A percentile compares a stretch with the other conserved stretches of the same genome.
Conservation (phyloP, 345 rosid genomes). For the Gossypium herbaceum region DNA sequence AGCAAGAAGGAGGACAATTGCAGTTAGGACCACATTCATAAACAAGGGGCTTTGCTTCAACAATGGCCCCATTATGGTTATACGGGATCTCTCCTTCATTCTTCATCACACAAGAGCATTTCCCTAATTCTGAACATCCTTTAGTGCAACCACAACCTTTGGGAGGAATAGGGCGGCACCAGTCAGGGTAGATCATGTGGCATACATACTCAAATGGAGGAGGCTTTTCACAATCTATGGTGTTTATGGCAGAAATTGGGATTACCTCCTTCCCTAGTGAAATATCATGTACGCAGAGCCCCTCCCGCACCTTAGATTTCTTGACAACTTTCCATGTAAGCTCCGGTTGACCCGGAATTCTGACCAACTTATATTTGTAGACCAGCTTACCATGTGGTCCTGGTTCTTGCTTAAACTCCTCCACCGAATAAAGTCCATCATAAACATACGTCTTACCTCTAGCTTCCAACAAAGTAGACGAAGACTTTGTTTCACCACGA, state of each 20-base stretch:
- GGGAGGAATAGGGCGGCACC: constrained; percentile 47
- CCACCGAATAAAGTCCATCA: constrained; percentile 70
- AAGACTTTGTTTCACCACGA: constrained; percentile 50
- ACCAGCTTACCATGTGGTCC: constrained; percentile 66
- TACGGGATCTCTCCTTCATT: constrained; percentile 82
- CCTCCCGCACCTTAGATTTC: constrained; percentile 47
- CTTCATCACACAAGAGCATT: constrained; percentile 51
- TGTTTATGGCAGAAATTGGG: constrained; percentile 72
- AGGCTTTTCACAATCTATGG: constrained; percentile 62
- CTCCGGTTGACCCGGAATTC: constrained; percentile 70
- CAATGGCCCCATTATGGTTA: constrained; percentile 71
- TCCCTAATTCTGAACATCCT: constrained; percentile 47
- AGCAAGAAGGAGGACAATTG: constrained; percentile 67
- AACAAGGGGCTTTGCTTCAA: constrained; percentile 55
- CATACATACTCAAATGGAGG: constrained; percentile 55
- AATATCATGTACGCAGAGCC: constrained; percentile 57
- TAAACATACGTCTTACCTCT: constrained; percentile 51
- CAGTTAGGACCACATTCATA: constrained; percentile 85
- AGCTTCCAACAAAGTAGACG: constrained; percentile 31
- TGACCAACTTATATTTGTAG: constrained; percentile 55
- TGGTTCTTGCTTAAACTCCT: constrained; percentile 44
- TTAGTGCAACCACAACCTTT: constrained; percentile 53
- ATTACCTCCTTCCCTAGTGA: constrained; percentile 63
- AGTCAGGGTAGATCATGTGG: constrained; percentile 48
- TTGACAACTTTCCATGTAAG: constrained; percentile 79